These are phyloP conservation scores for Cystofilobasidium bisporidii DNA, from an alignment of 768 basidiomycete species.

Conservation along the genomic window DNA sequence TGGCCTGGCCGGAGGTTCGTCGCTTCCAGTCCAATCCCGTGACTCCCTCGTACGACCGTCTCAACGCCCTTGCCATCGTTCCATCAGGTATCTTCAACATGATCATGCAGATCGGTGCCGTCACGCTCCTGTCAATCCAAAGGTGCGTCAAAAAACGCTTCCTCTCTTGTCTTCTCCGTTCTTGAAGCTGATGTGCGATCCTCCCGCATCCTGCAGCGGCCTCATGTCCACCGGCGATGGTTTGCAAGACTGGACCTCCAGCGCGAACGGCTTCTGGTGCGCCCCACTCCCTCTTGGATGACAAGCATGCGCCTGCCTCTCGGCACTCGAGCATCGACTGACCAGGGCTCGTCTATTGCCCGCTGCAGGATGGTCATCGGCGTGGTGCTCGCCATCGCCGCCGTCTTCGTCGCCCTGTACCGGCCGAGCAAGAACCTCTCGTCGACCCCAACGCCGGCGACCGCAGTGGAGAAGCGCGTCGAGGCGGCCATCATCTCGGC, in stretches of 20 bases:
- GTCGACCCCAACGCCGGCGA: not conserved
- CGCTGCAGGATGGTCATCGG: not conserved
- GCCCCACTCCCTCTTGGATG: not conserved
- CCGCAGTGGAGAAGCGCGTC: not conserved
- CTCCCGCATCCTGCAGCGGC: not conserved
- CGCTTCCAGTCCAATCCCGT: too few species aligned
- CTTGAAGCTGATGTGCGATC: too few species aligned
- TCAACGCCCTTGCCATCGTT: too few species aligned
- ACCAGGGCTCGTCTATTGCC: not conserved
- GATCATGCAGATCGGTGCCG: not conserved
- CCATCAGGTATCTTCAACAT: conserved; percentile 4
- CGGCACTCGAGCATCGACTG: too few species aligned
- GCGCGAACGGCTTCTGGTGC: not conserved
- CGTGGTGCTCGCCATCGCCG: not conserved
- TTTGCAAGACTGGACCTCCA: not conserved
- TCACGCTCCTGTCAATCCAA: not conserved
- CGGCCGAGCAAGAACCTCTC: not conserved
- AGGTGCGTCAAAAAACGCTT: not conserved
- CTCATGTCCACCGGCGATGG: not conserved
- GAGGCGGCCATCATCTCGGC: not conserved
- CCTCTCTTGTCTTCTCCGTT: not conserved
- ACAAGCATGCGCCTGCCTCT: too few species aligned
- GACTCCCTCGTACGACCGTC: too few species aligned
- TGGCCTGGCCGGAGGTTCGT: not conserved
- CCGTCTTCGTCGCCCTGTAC: not conserved